Evolutionary conservation across 177 flowering plant genomes (phyloP).

Genomic region (Vitis hybrid): DNA sequence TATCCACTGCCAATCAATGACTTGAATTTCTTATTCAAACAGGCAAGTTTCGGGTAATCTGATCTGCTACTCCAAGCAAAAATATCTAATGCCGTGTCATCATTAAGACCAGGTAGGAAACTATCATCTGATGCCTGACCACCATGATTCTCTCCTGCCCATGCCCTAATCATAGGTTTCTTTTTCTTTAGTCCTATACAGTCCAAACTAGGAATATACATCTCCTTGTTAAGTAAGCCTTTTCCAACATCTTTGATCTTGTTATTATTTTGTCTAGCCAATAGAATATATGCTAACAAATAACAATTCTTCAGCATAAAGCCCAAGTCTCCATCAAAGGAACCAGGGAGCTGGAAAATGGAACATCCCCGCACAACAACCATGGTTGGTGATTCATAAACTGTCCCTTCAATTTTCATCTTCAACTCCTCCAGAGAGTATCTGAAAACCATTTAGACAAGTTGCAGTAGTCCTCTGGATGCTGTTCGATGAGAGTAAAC

Average conservation of each 20-base stretch:
- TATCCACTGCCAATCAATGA: slow-evolving; percentile 42
- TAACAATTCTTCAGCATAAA: slow-evolving; percentile 14
- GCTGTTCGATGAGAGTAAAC: no score
- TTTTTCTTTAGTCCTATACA: slow-evolving; percentile 14
- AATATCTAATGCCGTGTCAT: slow-evolving; percentile 33
- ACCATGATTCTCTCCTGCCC: slow-evolving; percentile 23
- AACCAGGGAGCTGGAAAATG: neutral
- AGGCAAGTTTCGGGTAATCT: slow-evolving; percentile 47
- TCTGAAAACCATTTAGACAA: slow-evolving; percentile 15
- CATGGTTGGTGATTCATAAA: slow-evolving; percentile 12
- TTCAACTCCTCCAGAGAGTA: slow-evolving; percentile 17
- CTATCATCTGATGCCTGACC: slow-evolving; percentile 28
- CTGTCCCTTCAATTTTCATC: slow-evolving; percentile 5
- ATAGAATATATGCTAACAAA: slow-evolving; percentile 14
- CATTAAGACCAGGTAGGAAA: slow-evolving; percentile 39
- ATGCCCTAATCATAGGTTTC: slow-evolving; percentile 5
- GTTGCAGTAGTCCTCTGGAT: neutral
- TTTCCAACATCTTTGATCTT: slow-evolving; percentile 5
- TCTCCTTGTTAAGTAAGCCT: slow-evolving; percentile 13
- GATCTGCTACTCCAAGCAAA: slow-evolving; percentile 37
- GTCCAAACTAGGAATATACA: slow-evolving; percentile 10
- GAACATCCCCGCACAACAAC: slow-evolving; percentile 18
- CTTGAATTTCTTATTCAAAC: slow-evolving; percentile 39
- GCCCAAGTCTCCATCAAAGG: slow-evolving; percentile 4
- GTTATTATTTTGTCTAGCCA: slow-evolving; percentile 7